Base-by-base conservation (phyloP, 129 eudicot species). In the Sambucus nigra region DNA sequence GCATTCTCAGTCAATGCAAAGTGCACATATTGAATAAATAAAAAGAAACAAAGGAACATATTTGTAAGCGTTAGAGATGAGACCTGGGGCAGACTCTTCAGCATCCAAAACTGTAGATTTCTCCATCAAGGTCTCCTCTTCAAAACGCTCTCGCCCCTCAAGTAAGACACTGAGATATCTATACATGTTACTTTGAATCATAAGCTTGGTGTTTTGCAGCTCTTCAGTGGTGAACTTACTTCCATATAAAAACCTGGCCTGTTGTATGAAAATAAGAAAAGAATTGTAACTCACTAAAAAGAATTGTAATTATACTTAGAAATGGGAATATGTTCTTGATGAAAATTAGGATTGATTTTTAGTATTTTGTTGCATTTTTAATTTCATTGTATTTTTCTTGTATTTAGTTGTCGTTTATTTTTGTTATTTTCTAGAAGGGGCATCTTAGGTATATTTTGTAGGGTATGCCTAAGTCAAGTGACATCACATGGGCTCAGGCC, bases 101-200 rank as follows among this genome's bases (percentile, higher is more conserved):
- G 59, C 46, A 14, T 58, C 55, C 40, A 23, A 59, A 38, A 5
- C 39, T 35, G 57, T 27, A 44, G 53, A 25, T 26, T 20, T 57
- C 60, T 56, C 68, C 57, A 47, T 48, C 65, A 71, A 38, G 9
- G 57, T 57, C 33, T 73, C 76, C 56, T 77, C 83, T 66, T 77
- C 84, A 66, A 77, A 77, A 28, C 52, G 79, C 59, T 77, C 84
- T 59, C 84, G 68, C 46, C 84, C 80, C 38, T 78, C 84, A n/a
- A 78, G 84, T 47, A 78, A 63, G 21, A 78, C 33, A 50, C 76
- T 66, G 5, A 78, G 74, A 50, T 78, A 78, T 65, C 49, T 69
- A 63, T 69, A 78, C 57, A 70, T 56, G 65, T 78, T 78, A 48
- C 80, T 78, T 50, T 73, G 84, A 50, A 78, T 78, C 74, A 56